phyloP scores from a whole-genome alignment of 345 rosid species.

The Eucalyptus microcorys region DNA sequence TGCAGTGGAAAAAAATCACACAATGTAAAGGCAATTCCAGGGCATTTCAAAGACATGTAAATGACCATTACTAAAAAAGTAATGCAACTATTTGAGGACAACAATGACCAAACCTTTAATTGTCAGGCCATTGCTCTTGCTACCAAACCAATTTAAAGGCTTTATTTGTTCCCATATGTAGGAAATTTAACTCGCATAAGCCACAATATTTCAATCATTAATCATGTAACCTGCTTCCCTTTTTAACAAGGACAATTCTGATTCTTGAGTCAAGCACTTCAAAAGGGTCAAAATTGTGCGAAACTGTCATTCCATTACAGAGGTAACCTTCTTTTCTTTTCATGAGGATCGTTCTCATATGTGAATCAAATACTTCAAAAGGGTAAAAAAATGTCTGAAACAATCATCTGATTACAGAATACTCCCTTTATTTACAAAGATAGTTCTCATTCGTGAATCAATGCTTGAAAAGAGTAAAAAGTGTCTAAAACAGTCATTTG shows the following conservation, averaged over 20 bases:
- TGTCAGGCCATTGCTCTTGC: background rate
- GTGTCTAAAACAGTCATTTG: background rate
- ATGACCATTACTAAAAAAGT: background rate
- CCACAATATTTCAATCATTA: background rate
- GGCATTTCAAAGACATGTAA: background rate
- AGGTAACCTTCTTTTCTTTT: background rate
- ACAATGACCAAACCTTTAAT: background rate
- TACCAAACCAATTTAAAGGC: background rate
- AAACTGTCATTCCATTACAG: background rate
- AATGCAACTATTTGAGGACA: background rate
- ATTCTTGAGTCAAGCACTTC: background rate
- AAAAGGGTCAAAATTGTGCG: background rate
- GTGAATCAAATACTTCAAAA: background rate
- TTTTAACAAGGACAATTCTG: background rate
- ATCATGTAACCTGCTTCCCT: background rate
- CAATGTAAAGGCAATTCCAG: background rate
- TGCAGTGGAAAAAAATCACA: constrained; percentile 2
- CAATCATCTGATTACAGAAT: background rate
- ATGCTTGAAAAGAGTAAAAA: background rate
- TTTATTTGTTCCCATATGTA: background rate
- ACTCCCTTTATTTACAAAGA: background rate
- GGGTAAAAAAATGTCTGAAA: background rate
- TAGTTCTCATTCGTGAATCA: background rate
- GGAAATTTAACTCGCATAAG: background rate
- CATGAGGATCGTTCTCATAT: background rate